Percentiles rank a stretch among this genome's conserved stretches.
These are phyloP conservation scores for Arthroderma uncinatum DNA, from an alignment of 2,329 filamentous ascomycete species.

Conservation along the genomic window DNA sequence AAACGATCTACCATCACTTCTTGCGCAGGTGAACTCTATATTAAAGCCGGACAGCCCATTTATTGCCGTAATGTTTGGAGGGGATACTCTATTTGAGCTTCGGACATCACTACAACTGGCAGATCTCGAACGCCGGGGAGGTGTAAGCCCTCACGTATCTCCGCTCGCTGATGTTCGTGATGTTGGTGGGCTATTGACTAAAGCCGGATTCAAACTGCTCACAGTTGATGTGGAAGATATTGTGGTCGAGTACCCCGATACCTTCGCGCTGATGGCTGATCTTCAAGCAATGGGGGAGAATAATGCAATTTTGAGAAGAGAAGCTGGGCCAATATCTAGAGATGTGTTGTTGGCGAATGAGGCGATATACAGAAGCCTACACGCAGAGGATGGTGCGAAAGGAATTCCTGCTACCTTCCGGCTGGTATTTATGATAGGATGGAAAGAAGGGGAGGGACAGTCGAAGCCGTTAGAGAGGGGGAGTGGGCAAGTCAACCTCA, in stretches of 20 bases:
- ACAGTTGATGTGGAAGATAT: conserved; percentile 98
- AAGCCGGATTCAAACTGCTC: conserved; percentile 85
- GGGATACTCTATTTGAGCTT: conserved; percentile 86
- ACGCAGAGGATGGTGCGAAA: conserved; percentile 61
- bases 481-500: conserved; percentile 76
- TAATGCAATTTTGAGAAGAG: conserved; percentile 77
- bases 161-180: conserved; percentile 87
- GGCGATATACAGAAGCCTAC: conserved; percentile 75
- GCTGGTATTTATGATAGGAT: conserved; percentile 97
- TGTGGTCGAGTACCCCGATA: conserved; percentile 83
- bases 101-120: conserved; percentile 87
- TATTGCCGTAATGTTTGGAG: conserved; percentile 91
- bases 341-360: conserved; percentile 83
- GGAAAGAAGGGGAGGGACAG: conserved; percentile 76
- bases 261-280: conserved; percentile 83
- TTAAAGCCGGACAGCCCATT: conserved; percentile 88
- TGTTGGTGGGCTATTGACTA: conserved; percentile 73
- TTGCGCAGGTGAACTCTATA: conserved; percentile 73
- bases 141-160: conserved; percentile 80
- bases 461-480: conserved; percentile 69
- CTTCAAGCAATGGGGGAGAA: conserved; percentile 93
- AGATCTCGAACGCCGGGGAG: conserved; percentile 80
- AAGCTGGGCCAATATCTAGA: conserved; percentile 63
- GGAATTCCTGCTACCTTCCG: conserved; percentile 80
- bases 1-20: conserved; percentile 80